Evolutionary conservation across 2,329 filamentous ascomycete species (phyloP), one percentile per base, ranked within the genome.

Genomic region (Colletotrichum sp.): DNA sequence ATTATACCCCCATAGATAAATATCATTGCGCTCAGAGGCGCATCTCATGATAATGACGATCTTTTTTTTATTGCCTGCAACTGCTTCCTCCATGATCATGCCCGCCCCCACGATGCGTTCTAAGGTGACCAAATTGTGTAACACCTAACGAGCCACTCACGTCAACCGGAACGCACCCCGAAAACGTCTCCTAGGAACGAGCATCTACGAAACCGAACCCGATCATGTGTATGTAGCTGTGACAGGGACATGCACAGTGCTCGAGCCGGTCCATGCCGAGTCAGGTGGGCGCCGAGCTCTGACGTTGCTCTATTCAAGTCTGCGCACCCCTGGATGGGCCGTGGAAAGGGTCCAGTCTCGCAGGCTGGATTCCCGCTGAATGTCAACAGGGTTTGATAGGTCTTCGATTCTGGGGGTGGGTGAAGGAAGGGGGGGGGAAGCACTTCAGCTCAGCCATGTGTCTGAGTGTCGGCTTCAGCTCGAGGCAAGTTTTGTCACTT

Each of bases 1-100:
- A 63, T 62, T 68, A 64, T 75, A 68, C 73, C 66, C 66, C 73
- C 30, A 58, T 24, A 43, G 43, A 13, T 56, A 63, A 59, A 43
- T 24, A 68, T 38, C n/a, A 68, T n/a, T 16, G 62, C 43, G 62
- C 26, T 70, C 13, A 43, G 13, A 18, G 64, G 36, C n/a, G 64
- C 21, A 32, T 66, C 32, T 66, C 9, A 63, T 24, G 64, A 66
- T 28, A 30, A 56, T 24, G 28, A 66, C 16, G 9, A 59, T 59
- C 26, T 48, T 48, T 58, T 58, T 58, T 58, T 26, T 10, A 30
- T 24, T 21, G n/a, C 43, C 4, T 52, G n/a, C n/a, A 13, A 12
- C 43, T 21, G 43, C 43, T 52, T 52, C n/a, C 6, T 52, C n/a
- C n/a, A 12, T 52, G 3, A 52, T 52, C 43, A 52, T 52, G n/a